Conservation (phyloP, 1,284 basidiomycete species). For the Ustilago crameri region DNA sequence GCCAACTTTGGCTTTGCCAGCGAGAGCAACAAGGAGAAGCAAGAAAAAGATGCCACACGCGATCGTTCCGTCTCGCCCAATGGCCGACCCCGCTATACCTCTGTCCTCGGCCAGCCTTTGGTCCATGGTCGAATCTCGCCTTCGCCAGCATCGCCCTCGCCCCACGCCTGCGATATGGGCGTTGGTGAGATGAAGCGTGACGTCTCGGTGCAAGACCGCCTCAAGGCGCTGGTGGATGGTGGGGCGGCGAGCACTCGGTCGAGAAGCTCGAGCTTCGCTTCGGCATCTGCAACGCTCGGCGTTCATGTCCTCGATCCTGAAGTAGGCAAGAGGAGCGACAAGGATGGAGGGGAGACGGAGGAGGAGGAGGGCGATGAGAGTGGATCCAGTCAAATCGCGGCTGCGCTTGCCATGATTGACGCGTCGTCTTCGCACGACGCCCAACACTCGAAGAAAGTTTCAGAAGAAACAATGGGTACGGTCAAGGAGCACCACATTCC, state of each 20-base stretch:
- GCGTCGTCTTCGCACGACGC: slow-evolving; percentile 9
- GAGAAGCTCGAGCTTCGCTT: slow-evolving; percentile 10
- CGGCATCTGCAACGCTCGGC: neutral
- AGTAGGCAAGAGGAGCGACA: too few species aligned
- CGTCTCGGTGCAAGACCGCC: slow-evolving; percentile 47
- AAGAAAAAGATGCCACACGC: slow-evolving; percentile 1
- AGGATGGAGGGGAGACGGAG: too few species aligned
- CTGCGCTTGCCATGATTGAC: slow-evolving; percentile 26
- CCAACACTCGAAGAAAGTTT: slow-evolving; percentile 4
- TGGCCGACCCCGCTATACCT: slow-evolving; percentile 54
- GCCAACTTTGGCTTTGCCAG: slow-evolving; percentile 39
- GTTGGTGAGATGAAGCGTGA: slow-evolving; percentile 14
- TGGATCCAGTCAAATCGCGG: slow-evolving; percentile 22
- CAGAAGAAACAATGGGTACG: slow-evolving; percentile 1
- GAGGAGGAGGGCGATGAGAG: slow-evolving; percentile 28
- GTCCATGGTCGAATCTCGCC: slow-evolving; percentile 39
- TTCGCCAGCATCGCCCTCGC: neutral
- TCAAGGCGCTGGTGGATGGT: slow-evolving; percentile 50
- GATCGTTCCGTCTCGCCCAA: slow-evolving; percentile 44
- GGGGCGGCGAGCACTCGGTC: neutral
- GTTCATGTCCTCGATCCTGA: neutral
- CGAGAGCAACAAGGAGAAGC: slow-evolving; percentile 17
- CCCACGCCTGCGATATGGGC: too few species aligned
- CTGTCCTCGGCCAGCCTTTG: slow-evolving; percentile 56
- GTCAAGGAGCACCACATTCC: slow-evolving; percentile 8